These are phyloP conservation scores for Citropsis articulata DNA, from an alignment of 345 rosid genomes.

Conservation along the genomic window DNA sequence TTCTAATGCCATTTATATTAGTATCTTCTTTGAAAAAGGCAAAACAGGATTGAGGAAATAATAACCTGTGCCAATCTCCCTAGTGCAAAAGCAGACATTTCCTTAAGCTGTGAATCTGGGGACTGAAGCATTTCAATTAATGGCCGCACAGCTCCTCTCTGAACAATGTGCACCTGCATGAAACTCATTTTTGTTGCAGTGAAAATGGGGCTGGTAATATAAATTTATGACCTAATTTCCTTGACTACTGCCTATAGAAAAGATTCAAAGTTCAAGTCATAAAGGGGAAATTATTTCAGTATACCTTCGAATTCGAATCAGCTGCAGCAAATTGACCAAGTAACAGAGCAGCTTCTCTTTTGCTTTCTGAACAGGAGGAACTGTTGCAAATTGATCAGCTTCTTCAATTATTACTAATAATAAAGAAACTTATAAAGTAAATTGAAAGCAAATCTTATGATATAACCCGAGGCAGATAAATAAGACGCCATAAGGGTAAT, in stretches of 20 bases:
- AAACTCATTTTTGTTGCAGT: constrained; percentile 7
- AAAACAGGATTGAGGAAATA: background rate
- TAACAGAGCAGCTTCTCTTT: constrained; percentile 76
- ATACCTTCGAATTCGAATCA: constrained; percentile 80
- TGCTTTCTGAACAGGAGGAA: constrained; percentile 64
- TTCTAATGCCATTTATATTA: background rate
- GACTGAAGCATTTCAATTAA: constrained; percentile 68
- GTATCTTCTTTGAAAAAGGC: background rate
- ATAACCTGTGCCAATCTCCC: constrained; percentile 83
- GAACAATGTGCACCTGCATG: constrained; percentile 75
- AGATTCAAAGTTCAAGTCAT: background rate
- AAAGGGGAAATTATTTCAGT: constrained; percentile 1
- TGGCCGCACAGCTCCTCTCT: constrained; percentile 71
- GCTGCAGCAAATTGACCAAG: constrained; percentile 82
- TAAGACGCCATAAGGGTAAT: background rate
- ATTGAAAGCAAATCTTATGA: background rate
- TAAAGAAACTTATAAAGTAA: background rate
- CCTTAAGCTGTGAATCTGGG: constrained; percentile 58
- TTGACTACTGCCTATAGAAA: background rate
- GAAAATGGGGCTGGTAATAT: background rate
- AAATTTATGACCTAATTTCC: background rate
- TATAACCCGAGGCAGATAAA: background rate
- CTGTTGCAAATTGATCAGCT: constrained; percentile 30
- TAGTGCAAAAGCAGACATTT: constrained; percentile 83
- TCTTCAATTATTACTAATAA: background rate